Evolutionary conservation across 768 basidiomycete species (phyloP).

Genomic region (Lentinula raphanica): DNA sequence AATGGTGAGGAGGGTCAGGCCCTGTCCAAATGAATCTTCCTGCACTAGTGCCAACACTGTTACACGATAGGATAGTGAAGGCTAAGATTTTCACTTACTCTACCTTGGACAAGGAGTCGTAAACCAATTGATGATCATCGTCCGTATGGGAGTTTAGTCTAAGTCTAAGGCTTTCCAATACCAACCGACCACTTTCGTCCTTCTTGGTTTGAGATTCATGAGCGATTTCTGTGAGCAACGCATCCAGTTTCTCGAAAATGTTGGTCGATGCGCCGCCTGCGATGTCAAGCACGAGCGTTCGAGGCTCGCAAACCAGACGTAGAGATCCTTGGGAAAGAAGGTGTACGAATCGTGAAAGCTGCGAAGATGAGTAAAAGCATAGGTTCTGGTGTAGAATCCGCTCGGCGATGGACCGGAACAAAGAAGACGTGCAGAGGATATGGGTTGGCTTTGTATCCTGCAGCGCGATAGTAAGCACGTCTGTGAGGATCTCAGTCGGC

Average conservation of each 20-base stretch:
- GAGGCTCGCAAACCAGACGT: constrained; percentile 19
- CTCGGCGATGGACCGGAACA: constrained; percentile 17
- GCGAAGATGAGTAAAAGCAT: constrained; percentile 18
- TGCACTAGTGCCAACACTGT: constrained; percentile 31
- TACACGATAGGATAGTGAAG: no score
- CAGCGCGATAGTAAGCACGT: not conserved
- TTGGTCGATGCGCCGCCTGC: constrained; percentile 24
- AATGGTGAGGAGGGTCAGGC: constrained; percentile 56
- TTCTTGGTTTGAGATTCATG: constrained; percentile 5
- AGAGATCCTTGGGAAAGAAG: constrained; percentile 9
- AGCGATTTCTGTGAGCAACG: constrained; percentile 21
- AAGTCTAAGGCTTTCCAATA: constrained; percentile 27
- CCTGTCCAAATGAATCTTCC: constrained; percentile 51
- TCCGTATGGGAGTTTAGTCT: constrained; percentile 34
- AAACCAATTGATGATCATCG: constrained; percentile 24
- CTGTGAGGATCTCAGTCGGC: constrained; percentile 3
- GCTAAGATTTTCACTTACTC: constrained; percentile 27
- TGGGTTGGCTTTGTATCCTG: not conserved
- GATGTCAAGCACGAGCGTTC: constrained; percentile 21
- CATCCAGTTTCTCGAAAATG: constrained; percentile 21
- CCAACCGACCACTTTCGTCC: not conserved
- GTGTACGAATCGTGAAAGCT: constrained; percentile 12
- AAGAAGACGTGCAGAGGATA: constrained; percentile 17
- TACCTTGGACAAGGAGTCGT: constrained; percentile 26
- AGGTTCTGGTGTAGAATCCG: constrained; percentile 21